Evolutionary conservation across 2,329 filamentous ascomycete genomes (phyloP).

Genomic region (Trichoderma sp.): DNA sequence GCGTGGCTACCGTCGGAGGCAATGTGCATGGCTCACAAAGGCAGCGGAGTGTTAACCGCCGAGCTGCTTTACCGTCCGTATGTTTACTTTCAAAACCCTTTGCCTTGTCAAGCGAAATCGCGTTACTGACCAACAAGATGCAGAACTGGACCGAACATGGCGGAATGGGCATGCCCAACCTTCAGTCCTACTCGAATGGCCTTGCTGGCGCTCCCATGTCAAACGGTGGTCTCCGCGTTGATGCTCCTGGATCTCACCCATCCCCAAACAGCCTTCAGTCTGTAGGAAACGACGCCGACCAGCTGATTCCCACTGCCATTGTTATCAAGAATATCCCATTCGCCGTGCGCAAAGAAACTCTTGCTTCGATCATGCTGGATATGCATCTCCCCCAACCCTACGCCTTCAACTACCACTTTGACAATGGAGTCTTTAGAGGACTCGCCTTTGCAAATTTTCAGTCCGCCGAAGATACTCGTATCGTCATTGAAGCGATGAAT

Average conservation of each 20-base stretch:
- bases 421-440: constrained; percentile 94
- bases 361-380: constrained; percentile 91
- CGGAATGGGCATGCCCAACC: constrained; percentile 48
- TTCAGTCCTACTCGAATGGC: constrained; percentile 43
- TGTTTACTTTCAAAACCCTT: constrained; percentile 43
- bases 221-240: constrained; percentile 50
- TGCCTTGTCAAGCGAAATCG: no score
- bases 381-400: constrained; percentile 93
- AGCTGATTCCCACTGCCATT: constrained; percentile 96
- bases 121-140: constrained; percentile 9
- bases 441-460: constrained; percentile 98
- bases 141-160: constrained; percentile 58
- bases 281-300: constrained; percentile 65
- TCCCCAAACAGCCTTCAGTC: constrained; percentile 49
- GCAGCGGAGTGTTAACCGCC: constrained; percentile 57
- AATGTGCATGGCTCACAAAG: constrained; percentile 67
- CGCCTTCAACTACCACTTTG: constrained; percentile 99
- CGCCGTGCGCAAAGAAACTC: constrained; percentile 94
- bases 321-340: constrained; percentile 99
- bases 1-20: constrained; percentile 65
- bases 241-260: constrained; percentile 46
- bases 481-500: constrained; percentile 92
- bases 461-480: constrained; percentile 87
- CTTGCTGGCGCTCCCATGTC: constrained; percentile 43
- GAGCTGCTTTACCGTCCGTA: constrained; percentile 73